Evolutionary conservation across 352 stramenopile genomes (phyloP).

Genomic region (Globisporangium echinulatum): DNA sequence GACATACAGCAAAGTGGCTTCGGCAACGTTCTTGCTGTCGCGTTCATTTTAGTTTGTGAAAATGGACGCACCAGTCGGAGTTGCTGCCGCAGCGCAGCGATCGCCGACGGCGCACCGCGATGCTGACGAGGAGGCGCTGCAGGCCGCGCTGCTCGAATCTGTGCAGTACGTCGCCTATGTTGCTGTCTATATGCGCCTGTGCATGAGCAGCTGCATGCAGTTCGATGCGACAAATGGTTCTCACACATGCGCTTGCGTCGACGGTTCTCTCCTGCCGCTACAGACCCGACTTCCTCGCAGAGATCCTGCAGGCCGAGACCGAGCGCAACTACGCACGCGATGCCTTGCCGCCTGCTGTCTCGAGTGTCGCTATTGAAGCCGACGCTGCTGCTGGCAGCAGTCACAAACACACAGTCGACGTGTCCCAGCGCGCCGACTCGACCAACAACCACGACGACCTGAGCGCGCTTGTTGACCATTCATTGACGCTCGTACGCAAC

Average conservation of each 20-base stretch:
- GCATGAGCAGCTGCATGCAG: background rate
- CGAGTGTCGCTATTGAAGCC: background rate
- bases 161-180: conserved; percentile 28
- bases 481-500: background rate
- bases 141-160: conserved; percentile 55
- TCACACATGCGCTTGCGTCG: too few species aligned
- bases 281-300: conserved; percentile 59
- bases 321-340: conserved; percentile 2
- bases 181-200: too few species aligned
- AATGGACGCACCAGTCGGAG: too few species aligned
- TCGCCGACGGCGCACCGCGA: conserved; percentile 27
- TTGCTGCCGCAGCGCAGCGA: too few species aligned
- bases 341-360: background rate
- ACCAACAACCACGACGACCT: conserved; percentile 16
- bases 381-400: background rate
- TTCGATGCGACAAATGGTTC: too few species aligned
- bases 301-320: conserved; percentile 64
- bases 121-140: conserved; percentile 63
- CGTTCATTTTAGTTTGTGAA: background rate
- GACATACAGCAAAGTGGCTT: too few species aligned
- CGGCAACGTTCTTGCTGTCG: too few species aligned
- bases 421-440: too few species aligned
- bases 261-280: too few species aligned
- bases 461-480: conserved; percentile 6
- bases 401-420: background rate